Conservation (phyloP, 306 rosid genomes). For the Vigna unguiculata region DNA sequence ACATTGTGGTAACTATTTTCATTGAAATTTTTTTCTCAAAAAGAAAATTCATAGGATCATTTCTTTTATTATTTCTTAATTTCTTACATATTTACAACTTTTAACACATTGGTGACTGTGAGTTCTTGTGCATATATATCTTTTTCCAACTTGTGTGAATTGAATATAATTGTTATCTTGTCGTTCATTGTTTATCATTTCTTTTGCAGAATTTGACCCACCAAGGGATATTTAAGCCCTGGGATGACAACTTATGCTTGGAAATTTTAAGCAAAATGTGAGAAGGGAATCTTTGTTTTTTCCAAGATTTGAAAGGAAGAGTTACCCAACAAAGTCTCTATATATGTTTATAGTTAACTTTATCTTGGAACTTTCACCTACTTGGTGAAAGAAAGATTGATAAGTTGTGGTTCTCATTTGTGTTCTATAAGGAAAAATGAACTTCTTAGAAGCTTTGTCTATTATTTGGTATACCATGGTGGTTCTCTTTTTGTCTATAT, state of each 20-base stretch:
- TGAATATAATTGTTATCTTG: slow-evolving; percentile 4
- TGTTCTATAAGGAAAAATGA: too few species aligned
- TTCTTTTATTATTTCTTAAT: slow-evolving; percentile 19
- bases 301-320: slow-evolving; percentile 27
- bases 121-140: slow-evolving; percentile 18
- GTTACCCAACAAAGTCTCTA: neutral
- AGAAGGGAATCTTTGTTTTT: slow-evolving; percentile 4
- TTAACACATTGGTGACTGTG: slow-evolving; percentile 13
- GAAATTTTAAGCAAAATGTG: slow-evolving; percentile 38
- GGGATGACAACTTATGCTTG: slow-evolving; percentile 63
- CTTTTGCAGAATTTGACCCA: slow-evolving; percentile 56
- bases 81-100: neutral
- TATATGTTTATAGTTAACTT: slow-evolving; percentile 22
- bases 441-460: too few species aligned
- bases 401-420: neutral
- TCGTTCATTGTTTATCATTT: neutral
- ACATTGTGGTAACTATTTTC: neutral
- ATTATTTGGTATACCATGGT: neutral
- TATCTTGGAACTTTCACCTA: neutral
- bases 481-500: neutral
- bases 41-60: neutral
- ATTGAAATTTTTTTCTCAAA: too few species aligned
- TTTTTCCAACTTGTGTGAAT: slow-evolving; percentile 2
- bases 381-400: neutral
- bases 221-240: slow-evolving; percentile 63